Evolutionary conservation across 1,139 yeast species (phyloP), one percentile per base, ranked within the genome.

Genomic region (Candida glucosophila): DNA sequence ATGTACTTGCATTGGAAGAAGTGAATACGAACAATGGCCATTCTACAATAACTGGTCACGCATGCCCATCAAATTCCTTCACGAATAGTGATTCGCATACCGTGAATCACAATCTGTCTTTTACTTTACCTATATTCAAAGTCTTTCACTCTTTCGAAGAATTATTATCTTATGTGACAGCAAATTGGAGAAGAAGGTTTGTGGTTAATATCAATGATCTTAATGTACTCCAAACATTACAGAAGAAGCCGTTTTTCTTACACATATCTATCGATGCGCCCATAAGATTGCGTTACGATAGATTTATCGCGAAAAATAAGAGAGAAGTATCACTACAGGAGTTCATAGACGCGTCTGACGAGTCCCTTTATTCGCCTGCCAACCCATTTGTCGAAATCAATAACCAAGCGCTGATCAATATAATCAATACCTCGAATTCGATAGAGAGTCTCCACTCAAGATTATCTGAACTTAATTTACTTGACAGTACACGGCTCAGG

Each of bases 191-290:
- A 18, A 55, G 64, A 9, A 57, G 78, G 39, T 77, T 61, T 43
- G 93, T 85, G 4, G 47, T 81, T 5, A 73, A 73, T 32, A 57
- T 80, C 9, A 49, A 55, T 8, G 56, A 58, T 14, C 37, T 66
- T 4, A 49, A 48, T 1, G 54, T 67, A 29, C 58, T 82, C 18
- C 62, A 66, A 1, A 54, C 53, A 11, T 54, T 86, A 5, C 58
- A 68, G 24, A 77, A 79, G 36, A 58, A 96, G 32, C 97, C 98
- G 0, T 90, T 85, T 47, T 85, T 88, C 44, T 62, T 86, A 16
- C 94, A 86, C 41, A 47, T 90, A 3, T 68, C 85, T 6, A 63
- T 86, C 3, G 95, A 85, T 44, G 86, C 95, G 0, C 83, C 95
- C 0, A 35, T 79, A 9, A 41, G 46, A 12, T 39, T 71, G 14